phyloP scores from a whole-genome alignment of 2,329 filamentous ascomycete genomes.

The Aspergillus caelatus region DNA sequence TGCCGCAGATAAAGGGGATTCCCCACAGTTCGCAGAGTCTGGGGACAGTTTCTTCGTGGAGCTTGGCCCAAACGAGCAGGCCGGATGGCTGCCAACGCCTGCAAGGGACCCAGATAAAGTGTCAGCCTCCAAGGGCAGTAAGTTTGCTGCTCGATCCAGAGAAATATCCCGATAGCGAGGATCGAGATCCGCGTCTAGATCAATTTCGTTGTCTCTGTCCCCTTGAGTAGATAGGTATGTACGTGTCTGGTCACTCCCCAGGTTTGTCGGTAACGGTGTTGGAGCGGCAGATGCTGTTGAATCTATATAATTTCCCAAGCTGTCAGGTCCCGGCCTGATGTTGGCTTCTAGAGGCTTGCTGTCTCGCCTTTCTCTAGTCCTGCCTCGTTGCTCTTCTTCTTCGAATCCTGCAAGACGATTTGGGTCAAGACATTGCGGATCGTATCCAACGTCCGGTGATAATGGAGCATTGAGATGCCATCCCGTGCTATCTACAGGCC shows the following conservation, averaged over 20 bases:
- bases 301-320: conserved; percentile 4
- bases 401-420: background rate
- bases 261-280: background rate
- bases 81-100: conserved; percentile 27
- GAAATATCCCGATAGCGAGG: conserved; percentile 15
- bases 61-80: conserved; percentile 16
- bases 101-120: conserved; percentile 24
- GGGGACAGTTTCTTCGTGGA: conserved; percentile 13
- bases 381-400: background rate
- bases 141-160: conserved; percentile 4
- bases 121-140: conserved; percentile 11
- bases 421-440: background rate
- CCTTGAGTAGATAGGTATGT: conserved; percentile 3
- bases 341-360: background rate
- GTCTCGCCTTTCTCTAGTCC: conserved; percentile 2
- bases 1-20: conserved; percentile 18
- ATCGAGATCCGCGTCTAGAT: conserved; percentile 22
- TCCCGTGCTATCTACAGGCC: conserved; percentile 8
- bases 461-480: conserved; percentile 9
- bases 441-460: conserved; percentile 4
- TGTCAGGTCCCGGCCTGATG: background rate
- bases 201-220: conserved; percentile 20
- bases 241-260: background rate
- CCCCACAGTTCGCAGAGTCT: conserved; percentile 14
- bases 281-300: background rate